A percentile compares a stretch with the other conserved stretches of the same genome.
These are phyloP conservation scores for Boletus semigastroideus DNA, from an alignment of 1,284 basidiomycete genomes.

Conservation along the genomic window DNA sequence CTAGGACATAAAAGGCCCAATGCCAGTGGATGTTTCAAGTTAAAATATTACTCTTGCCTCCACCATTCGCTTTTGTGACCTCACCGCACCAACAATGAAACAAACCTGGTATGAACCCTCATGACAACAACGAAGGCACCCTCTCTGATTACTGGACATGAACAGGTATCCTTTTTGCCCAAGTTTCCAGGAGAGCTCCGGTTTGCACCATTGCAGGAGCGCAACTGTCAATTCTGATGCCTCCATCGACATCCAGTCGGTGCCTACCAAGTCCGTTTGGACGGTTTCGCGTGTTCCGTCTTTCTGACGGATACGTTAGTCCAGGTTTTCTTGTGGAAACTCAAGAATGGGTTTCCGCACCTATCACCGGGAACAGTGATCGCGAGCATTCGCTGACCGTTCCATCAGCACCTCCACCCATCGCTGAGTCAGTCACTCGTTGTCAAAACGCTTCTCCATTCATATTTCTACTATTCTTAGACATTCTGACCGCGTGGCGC, in stretches of 20 bases:
- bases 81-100: conserved; percentile 11
- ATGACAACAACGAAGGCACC: not conserved
- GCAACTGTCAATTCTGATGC: not conserved
- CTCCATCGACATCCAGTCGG: not conserved
- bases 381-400: not conserved
- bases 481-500: not conserved
- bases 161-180: conserved; percentile 1
- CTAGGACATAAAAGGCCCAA: conserved; percentile 10
- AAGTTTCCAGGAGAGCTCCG: not conserved
- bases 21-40: not conserved
- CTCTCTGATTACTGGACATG: conserved; percentile 3
- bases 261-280: conserved; percentile 7
- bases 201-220: not conserved
- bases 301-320: conserved; percentile 10
- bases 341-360: not conserved
- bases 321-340: not conserved
- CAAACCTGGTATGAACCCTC: conserved; percentile 6
- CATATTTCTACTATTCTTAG: conserved; percentile 5
- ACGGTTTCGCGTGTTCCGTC: not conserved
- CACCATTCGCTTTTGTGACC: not conserved
- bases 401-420: not conserved
- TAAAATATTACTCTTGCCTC: not conserved
- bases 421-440: conserved; percentile 15
- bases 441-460: not conserved
- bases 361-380: not conserved